Evolutionary conservation across 805 yeast genomes (phyloP).

Genomic region (Pichia thaimueangensis): DNA sequence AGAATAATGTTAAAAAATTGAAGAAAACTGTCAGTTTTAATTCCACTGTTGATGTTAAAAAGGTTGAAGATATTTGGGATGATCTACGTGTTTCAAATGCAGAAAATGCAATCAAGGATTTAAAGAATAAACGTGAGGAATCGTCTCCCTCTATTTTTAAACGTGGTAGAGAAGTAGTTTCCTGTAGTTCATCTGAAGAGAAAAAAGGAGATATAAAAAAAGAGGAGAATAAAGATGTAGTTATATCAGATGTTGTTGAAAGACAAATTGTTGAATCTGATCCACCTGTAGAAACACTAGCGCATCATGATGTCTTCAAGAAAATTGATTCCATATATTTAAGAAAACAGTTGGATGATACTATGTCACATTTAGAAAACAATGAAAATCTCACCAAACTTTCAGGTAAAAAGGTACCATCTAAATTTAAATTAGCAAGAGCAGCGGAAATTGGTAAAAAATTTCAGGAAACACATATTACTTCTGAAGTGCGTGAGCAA

Average conservation of each 20-base stretch:
- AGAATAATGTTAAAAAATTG: background rate
- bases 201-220: no score
- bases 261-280: constrained; percentile 3
- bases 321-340: constrained; percentile 3
- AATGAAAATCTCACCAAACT: constrained; percentile 3
- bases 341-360: constrained; percentile 3
- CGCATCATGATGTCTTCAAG: constrained; percentile 2
- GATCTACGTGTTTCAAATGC: constrained; percentile 31
- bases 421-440: constrained; percentile 12
- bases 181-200: no score
- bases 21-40: constrained; percentile 52
- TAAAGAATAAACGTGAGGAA: background rate
- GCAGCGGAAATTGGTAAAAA: constrained; percentile 15
- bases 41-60: constrained; percentile 47
- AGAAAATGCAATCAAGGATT: constrained; percentile 13
- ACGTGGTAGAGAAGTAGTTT: constrained; percentile 7
- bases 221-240: constrained; percentile 2
- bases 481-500: constrained; percentile 10
- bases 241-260: constrained; percentile 18
- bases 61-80: constrained; percentile 51
- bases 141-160: constrained; percentile 17
- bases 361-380: background rate
- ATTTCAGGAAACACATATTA: constrained; percentile 11
- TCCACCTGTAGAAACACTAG: background rate
- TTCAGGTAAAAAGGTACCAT: constrained; percentile 12